Evolutionary conservation across 139 green algal species (phyloP).

Genomic region (Chlorella sorokiniana): DNA sequence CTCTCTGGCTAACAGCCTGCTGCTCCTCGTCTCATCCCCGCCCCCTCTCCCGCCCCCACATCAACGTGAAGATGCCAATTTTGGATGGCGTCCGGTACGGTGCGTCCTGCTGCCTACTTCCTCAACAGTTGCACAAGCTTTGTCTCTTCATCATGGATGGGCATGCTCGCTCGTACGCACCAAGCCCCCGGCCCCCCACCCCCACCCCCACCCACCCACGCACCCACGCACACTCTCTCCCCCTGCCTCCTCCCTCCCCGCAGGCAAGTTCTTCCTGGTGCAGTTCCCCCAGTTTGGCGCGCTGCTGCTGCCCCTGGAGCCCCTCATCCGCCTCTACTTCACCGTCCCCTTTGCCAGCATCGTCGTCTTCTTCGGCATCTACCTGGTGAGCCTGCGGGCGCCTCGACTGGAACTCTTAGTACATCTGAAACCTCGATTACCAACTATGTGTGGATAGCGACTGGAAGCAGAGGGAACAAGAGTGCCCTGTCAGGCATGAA

Average conservation of each 20-base stretch:
- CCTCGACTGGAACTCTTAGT: not conserved
- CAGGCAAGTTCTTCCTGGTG: slow-evolving; percentile 50
- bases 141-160: not conserved
- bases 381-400: slow-evolving; percentile 41
- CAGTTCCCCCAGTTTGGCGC: slow-evolving; percentile 45
- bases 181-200: not conserved
- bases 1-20: not conserved
- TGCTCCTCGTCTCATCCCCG: not conserved
- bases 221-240: slow-evolving; percentile 2
- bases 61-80: too few relatives aligned
- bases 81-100: slow-evolving; percentile 62
- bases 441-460: too few relatives aligned
- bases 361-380: slow-evolving; percentile 64
- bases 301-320: slow-evolving; percentile 57
- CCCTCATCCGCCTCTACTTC: slow-evolving; percentile 53
- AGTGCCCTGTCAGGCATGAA: too few relatives aligned
- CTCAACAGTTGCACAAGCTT: not conserved
- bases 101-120: slow-evolving; percentile 12
- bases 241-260: not conserved
- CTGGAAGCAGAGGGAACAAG: too few relatives aligned
- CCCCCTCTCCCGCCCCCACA: slow-evolving; percentile 9
- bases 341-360: slow-evolving; percentile 49
- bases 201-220: not conserved
- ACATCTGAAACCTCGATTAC: too few relatives aligned
- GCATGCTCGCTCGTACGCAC: not conserved